Percentiles rank a stretch among this genome's conserved stretches.
Conservation (phyloP, 179 eudicot genomes). For the Silene coronaria region DNA sequence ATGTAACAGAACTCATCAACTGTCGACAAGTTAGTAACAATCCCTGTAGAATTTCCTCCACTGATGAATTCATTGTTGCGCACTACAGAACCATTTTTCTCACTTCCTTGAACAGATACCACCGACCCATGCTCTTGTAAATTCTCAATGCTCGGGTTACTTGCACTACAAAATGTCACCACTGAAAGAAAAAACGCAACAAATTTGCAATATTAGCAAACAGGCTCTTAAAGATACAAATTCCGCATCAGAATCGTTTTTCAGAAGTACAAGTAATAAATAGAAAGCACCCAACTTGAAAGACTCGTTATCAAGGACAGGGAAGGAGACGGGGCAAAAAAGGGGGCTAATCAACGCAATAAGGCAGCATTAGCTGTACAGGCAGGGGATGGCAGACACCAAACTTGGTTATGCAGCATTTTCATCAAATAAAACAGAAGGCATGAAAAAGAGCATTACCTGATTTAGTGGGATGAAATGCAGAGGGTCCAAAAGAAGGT, state of each 20-base stretch:
- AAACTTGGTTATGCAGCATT: too few species aligned
- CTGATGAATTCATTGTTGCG: constrained; percentile 1
- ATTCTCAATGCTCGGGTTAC: constrained; percentile 11
- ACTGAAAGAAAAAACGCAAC: background rate
- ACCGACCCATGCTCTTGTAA: constrained; percentile 5
- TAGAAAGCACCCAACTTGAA: too few species aligned
- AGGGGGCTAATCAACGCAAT: too few species aligned
- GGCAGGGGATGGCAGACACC: background rate
- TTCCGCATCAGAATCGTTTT: background rate
- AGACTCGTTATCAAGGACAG: too few species aligned
- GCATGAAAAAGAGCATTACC: background rate
- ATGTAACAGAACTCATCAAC: constrained; percentile 79
- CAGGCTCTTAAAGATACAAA: background rate
- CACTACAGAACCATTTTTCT: constrained; percentile 10
- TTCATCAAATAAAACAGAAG: background rate
- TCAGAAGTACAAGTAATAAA: too few species aligned
- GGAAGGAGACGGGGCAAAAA: too few species aligned
- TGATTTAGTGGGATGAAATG: background rate
- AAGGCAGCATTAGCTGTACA: too few species aligned
- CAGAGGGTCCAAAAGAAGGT: background rate
- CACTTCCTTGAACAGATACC: constrained; percentile 13
- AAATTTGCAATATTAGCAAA: background rate
- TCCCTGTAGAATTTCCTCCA: constrained; percentile 5
- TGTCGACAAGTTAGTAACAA: constrained; percentile 24
- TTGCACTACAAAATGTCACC: constrained; percentile 20